These are phyloP conservation scores for Phytophthora colocasiae DNA, from an alignment of 352 stramenopile species.

Conservation along the genomic window DNA sequence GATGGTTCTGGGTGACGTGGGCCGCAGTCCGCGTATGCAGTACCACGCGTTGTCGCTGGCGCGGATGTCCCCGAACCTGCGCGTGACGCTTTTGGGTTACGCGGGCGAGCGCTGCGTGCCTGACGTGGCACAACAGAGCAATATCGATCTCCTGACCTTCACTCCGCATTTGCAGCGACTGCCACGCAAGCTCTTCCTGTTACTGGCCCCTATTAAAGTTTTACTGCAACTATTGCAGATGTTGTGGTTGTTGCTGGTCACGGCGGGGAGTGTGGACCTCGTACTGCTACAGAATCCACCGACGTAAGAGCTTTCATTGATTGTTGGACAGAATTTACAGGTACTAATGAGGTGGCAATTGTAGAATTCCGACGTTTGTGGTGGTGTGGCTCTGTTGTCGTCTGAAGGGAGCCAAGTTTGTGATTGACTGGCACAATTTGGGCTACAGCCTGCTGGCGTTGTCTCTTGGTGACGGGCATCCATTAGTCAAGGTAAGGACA, in stretches of 20 bases:
- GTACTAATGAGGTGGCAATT: conserved; percentile 12
- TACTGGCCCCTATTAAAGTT: conserved; percentile 76
- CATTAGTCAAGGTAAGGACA: conserved; percentile 72
- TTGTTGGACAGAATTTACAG: not conserved
- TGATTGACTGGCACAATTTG: conserved; percentile 99
- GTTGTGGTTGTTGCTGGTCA: conserved; percentile 41
- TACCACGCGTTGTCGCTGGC: conserved; percentile 98
- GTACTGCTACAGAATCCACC: conserved; percentile 99
- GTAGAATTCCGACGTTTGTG: conserved; percentile 95
- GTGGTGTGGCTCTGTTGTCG: conserved; percentile 68
- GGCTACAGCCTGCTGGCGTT: conserved; percentile 97
- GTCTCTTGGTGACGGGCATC: conserved; percentile 64
- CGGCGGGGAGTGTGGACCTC: conserved; percentile 82
- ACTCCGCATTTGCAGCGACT: conserved; percentile 66
- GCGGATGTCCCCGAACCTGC: conserved; percentile 58
- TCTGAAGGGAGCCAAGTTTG: conserved; percentile 89
- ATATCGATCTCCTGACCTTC: conserved; percentile 86
- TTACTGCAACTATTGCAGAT: conserved; percentile 72
- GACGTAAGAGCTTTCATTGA: conserved; percentile 49
- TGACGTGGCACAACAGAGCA: conserved; percentile 60
- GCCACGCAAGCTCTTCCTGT: conserved; percentile 46
- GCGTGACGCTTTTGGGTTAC: conserved; percentile 95
- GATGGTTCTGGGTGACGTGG: conserved; percentile 95
- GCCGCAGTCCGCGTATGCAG: conserved; percentile 98
- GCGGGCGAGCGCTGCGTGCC: conserved; percentile 90